Evolutionary conservation across 192 early-diverging fungal species (phyloP).

Genomic region (Rhizophagus sp.): DNA sequence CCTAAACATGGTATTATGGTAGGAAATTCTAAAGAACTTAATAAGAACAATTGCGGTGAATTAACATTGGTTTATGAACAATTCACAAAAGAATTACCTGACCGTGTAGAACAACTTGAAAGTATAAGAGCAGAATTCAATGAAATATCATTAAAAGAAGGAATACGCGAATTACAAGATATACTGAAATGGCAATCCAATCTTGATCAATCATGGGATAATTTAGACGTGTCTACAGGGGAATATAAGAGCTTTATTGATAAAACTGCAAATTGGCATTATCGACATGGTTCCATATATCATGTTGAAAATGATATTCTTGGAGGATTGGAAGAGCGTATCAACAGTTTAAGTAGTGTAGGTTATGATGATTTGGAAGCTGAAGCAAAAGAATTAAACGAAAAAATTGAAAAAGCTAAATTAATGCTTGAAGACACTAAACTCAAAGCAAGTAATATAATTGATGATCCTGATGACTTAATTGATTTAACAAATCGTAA

Average conservation of each 20-base stretch:
- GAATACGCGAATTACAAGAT: conserved; percentile 27
- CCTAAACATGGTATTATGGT: conserved; percentile 22
- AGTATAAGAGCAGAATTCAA: conserved; percentile 18
- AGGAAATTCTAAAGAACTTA: background rate
- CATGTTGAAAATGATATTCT: conserved; percentile 22
- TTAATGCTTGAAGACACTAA: background rate
- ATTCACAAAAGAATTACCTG: conserved; percentile 13
- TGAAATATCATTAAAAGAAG: conserved; percentile 17
- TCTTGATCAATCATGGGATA: conserved; percentile 13
- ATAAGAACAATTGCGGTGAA: conserved; percentile 12
- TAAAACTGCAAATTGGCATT: conserved; percentile 16
- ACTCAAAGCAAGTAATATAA: background rate
- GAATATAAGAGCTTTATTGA: conserved; percentile 17
- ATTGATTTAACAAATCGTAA: conserved; percentile 18
- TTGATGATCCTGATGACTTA: background rate
- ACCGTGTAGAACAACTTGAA: conserved; percentile 10
- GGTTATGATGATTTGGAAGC: conserved; percentile 15
- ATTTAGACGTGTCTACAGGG: background rate
- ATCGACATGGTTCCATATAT: conserved; percentile 15
- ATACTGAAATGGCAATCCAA: background rate
- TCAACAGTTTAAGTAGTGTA: conserved; percentile 8
- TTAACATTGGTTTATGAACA: conserved; percentile 14
- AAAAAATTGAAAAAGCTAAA: conserved; percentile 12
- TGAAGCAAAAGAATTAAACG: conserved; percentile 27
- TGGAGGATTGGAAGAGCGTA: conserved; percentile 15